Conservation (phyloP, 306 rosid genomes). For the Dryas octopetala region DNA sequence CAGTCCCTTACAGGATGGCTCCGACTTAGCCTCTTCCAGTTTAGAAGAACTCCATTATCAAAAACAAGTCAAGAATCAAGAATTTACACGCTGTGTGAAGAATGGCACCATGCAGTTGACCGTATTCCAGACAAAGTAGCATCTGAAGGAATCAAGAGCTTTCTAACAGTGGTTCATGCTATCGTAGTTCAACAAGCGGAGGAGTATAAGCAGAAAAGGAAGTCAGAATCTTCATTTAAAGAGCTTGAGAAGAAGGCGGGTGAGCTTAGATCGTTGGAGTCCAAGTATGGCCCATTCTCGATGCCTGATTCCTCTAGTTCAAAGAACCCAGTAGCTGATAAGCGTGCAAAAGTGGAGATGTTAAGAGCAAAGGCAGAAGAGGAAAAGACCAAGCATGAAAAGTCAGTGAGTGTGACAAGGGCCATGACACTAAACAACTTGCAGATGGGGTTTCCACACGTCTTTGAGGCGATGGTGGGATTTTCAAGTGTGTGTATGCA, state of each 20-base stretch:
- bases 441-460: constrained; percentile 96
- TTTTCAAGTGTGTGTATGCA: constrained; percentile 91
- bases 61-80: constrained; percentile 63
- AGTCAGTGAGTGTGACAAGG: constrained; percentile 68
- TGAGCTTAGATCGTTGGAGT: constrained; percentile 68
- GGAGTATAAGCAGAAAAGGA: constrained; percentile 79
- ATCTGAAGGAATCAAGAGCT: constrained; percentile 89
- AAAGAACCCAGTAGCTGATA: constrained; percentile 60
- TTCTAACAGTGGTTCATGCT: constrained; percentile 77
- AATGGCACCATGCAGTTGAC: constrained; percentile 77
- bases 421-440: constrained; percentile 87
- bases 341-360: constrained; percentile 66
- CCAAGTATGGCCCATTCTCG: constrained; percentile 69
- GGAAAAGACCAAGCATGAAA: constrained; percentile 80
- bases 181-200: constrained; percentile 86
- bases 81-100: constrained; percentile 84
- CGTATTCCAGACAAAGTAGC: constrained; percentile 89
- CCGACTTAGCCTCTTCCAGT: constrained; percentile 86
- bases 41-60: constrained; percentile 51
- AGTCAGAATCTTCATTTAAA: constrained; percentile 61
- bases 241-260: constrained; percentile 80
- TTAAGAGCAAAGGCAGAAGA: constrained; percentile 75
- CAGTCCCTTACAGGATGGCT: constrained; percentile 91
- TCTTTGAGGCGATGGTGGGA: constrained; percentile 90
- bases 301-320: constrained; percentile 42